Conservation (phyloP, 805 yeast genomes). For the Myxozyma vanderwaltii region DNA sequence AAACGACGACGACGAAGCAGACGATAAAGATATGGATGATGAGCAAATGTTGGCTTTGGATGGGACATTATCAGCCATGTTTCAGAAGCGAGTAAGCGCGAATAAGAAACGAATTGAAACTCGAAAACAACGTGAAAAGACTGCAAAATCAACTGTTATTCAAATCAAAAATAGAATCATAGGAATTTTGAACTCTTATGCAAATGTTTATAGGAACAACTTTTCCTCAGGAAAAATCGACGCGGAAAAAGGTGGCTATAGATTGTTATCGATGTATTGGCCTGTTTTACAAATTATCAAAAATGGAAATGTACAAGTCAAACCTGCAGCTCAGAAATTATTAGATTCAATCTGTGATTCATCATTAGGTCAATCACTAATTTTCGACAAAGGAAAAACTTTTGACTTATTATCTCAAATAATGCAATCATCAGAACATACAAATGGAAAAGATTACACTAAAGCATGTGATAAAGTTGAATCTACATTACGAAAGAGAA, state of each 20-base stretch:
- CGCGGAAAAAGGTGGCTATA: background rate
- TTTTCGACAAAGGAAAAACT: background rate
- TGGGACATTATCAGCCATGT: conserved; percentile 19
- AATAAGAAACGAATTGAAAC: conserved; percentile 9
- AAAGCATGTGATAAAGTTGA: background rate
- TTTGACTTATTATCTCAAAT: background rate
- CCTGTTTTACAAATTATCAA: conserved; percentile 12
- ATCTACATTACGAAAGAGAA: background rate
- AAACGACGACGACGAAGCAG: conserved; percentile 5
- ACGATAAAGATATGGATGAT: conserved; percentile 29
- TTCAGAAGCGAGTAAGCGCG: conserved; percentile 20
- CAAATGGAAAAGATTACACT: conserved; percentile 9
- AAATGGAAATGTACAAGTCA: background rate
- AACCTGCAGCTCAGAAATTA: background rate
- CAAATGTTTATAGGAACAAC: background rate
- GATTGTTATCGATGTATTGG: conserved; percentile 2
- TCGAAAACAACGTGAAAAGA: conserved; percentile 16
- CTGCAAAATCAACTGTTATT: conserved; percentile 2
- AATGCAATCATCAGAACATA: conserved; percentile 8
- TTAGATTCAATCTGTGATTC: background rate
- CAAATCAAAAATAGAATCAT: conserved; percentile 3
- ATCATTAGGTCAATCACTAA: background rate
- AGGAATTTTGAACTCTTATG: background rate
- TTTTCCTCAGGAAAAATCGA: background rate
- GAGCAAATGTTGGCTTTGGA: conserved; percentile 33